These are phyloP conservation scores for Aspergillus bombycis DNA, from an alignment of 2,329 filamentous ascomycete species.

Conservation along the genomic window DNA sequence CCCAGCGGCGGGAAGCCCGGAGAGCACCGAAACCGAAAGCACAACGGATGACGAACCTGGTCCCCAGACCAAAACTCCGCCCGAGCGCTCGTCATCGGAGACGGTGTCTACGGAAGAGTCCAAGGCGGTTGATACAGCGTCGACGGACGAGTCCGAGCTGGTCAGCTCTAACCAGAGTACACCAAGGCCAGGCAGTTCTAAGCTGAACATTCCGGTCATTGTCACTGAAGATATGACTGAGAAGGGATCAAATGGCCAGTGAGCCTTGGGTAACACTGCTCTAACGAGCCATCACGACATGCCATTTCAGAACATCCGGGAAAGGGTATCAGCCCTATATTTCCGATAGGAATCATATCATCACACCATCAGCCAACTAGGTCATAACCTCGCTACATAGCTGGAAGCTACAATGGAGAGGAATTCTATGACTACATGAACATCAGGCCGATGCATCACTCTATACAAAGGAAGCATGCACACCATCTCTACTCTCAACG, in stretches of 20 bases:
- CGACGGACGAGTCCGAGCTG: slow-evolving; percentile 1
- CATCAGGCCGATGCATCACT: background rate
- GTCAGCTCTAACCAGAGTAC: background rate
- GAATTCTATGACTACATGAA: background rate
- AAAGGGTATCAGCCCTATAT: too few species aligned
- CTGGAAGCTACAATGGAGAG: background rate
- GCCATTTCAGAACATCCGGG: background rate
- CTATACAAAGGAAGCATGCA: background rate
- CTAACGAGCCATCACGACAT: background rate
- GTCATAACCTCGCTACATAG: background rate
- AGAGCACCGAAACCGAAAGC: slow-evolving; percentile 31
- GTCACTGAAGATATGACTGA: slow-evolving; percentile 21
- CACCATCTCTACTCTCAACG: background rate
- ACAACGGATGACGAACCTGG: slow-evolving; percentile 15
- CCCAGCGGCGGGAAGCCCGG: slow-evolving; percentile 25
- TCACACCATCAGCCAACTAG: background rate
- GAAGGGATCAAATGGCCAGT: background rate
- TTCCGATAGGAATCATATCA: background rate
- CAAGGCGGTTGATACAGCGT: background rate
- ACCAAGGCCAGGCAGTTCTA: slow-evolving; percentile 1
- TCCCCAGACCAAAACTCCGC: background rate
- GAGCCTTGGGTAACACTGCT: background rate
- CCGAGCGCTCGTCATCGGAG: background rate
- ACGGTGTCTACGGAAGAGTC: background rate
- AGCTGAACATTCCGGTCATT: slow-evolving; percentile 22